phyloP scores from a whole-genome alignment of 2,329 filamentous ascomycete genomes.

The Trichoderma atrobrunneum region DNA sequence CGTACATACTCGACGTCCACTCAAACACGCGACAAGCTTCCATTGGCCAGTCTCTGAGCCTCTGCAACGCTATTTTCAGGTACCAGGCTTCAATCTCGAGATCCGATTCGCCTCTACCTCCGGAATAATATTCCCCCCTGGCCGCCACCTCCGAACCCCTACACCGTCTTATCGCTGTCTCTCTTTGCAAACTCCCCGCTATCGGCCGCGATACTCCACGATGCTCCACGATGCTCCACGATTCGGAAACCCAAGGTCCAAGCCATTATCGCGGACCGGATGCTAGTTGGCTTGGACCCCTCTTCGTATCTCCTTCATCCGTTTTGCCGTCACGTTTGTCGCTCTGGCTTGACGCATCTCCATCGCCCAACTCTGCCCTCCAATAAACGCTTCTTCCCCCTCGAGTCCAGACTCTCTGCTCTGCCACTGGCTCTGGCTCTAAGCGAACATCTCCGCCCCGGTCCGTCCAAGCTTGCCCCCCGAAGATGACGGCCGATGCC shows the following conservation, averaged over 20 bases:
- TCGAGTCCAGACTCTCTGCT: not conserved
- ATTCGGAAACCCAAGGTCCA: slow-evolving; percentile 6
- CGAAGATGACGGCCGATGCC: slow-evolving; percentile 14
- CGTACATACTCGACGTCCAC: not conserved
- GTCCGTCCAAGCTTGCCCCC: not conserved
- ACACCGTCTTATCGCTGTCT: slow-evolving; percentile 10
- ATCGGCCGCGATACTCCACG: slow-evolving; percentile 16
- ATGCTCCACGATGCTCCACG: slow-evolving; percentile 19
- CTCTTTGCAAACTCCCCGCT: not conserved
- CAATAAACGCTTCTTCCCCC: not conserved
- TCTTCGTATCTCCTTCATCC: not conserved
- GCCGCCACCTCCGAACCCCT: slow-evolving; percentile 3
- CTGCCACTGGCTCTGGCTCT: not conserved
- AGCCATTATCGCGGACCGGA: not conserved
- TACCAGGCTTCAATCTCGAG: not conserved
- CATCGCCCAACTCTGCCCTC: not conserved
- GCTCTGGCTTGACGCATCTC: slow-evolving; percentile 8
- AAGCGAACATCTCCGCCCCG: not conserved
- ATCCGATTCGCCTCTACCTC: not conserved
- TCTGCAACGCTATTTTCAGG: slow-evolving; percentile 10
- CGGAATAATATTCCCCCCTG: slow-evolving; percentile 8
- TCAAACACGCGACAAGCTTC: not conserved
- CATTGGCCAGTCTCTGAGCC: not conserved
- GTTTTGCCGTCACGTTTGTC: not conserved
- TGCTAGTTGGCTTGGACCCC: not conserved